Evolutionary conservation across 208 protist genomes (phyloP), one percentile per base, ranked within the genome.

Genomic region (Vickermania ingenoplastis): DNA sequence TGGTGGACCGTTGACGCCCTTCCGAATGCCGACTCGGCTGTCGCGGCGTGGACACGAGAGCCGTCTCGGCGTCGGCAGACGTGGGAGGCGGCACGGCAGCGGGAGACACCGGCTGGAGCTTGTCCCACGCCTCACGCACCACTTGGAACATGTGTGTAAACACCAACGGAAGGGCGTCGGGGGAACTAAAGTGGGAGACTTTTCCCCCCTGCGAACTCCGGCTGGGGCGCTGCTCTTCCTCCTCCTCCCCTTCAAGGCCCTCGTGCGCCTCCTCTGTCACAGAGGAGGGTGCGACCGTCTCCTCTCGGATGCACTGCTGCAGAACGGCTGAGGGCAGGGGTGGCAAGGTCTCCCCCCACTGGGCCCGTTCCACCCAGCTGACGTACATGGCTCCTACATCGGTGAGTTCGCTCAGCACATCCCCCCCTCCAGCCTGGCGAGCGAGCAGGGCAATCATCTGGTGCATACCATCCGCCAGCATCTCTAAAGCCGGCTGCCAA

Each of bases 81-180:
- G n/a, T n/a, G n/a, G n/a, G n/a, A n/a, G n/a, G n/a, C n/a, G n/a
- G n/a, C n/a, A n/a, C n/a, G n/a, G n/a, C n/a, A n/a, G n/a, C n/a
- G n/a, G n/a, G n/a, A n/a, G n/a, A n/a, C n/a, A n/a, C n/a, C n/a
- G n/a, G 24, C 36, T 61, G 24, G 22, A 56, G 7, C 23, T 36
- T 45, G n/a, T 55, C 22, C 49, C 54, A 2, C 41, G 58, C 65
- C 25, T 65, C 27, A 50, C 82, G 76, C 23, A 71, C 77, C 7
- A 89, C 56, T 31, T 72, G 73, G 57, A 92, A 83, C 82, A 92
- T 92, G 68, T 88, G 72, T 36, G 64, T 61, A 54, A 92, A 80
- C 25, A 92, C 80, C 54, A 73, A 78, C 14, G 83, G 70, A 24
- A 81, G 63, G 3, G 61, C 66, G 14, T 69, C 69, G 51, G 89